A percentile compares a stretch with the other conserved stretches of the same genome.
Conservation (phyloP, 1,284 basidiomycete genomes). For the Boletus semigastroideus region DNA sequence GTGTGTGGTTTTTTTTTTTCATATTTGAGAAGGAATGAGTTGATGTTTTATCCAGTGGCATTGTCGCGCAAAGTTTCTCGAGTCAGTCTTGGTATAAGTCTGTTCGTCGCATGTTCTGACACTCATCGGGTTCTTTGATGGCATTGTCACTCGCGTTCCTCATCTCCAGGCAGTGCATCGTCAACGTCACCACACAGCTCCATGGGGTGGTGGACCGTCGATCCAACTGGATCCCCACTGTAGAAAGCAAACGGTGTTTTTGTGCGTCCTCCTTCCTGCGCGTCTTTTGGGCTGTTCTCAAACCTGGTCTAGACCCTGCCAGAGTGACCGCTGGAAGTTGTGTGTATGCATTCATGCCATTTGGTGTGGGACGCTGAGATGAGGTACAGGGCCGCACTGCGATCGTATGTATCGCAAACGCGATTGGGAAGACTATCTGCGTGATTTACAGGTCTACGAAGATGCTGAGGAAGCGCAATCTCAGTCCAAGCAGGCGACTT, state of each 20-base stretch:
- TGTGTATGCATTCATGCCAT: constrained; percentile 1
- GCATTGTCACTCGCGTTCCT: no score
- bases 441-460: constrained; percentile 6
- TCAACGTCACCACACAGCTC: neutral
- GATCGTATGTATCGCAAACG: constrained; percentile 19
- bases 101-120: neutral
- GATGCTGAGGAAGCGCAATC: neutral
- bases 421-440: constrained; percentile 13
- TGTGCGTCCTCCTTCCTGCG: constrained; percentile 9
- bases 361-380: neutral
- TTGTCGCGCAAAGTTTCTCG: constrained; percentile 18
- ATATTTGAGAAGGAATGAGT: no score
- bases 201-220: neutral
- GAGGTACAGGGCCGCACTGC: constrained; percentile 19
- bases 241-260: constrained; percentile 24
- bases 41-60: constrained; percentile 9
- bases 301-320: constrained; percentile 3
- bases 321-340: neutral
- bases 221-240: constrained; percentile 18
- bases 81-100: constrained; percentile 10
- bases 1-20: constrained; percentile 12
- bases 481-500: neutral
- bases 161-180: constrained; percentile 14
- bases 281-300: neutral
- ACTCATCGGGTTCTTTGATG: neutral